phyloP scores from a whole-genome alignment of 2,329 filamentous ascomycete genomes.

The Neonectria coccinea region DNA sequence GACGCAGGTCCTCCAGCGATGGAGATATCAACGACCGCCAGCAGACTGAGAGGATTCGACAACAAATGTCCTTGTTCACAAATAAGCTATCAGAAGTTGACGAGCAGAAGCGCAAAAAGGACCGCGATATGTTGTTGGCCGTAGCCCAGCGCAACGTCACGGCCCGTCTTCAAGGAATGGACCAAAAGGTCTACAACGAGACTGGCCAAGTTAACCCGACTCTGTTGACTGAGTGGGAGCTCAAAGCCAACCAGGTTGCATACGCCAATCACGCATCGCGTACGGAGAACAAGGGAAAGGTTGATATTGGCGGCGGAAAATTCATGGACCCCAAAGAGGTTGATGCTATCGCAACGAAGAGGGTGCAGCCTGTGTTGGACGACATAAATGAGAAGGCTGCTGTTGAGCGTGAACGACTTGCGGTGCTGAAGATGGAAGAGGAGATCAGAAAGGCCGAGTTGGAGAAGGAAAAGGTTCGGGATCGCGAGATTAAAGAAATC shows the following conservation, averaged over 20 bases:
- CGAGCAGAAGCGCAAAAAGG: conserved; percentile 77
- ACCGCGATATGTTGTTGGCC: conserved; percentile 80
- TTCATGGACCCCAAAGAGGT: conserved; percentile 83
- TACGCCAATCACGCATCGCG: conserved; percentile 72
- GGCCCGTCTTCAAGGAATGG: conserved; percentile 81
- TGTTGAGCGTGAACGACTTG: conserved; percentile 74
- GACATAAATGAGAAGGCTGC: conserved; percentile 86
- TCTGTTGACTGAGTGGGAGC: conserved; percentile 81
- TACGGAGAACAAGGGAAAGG: conserved; percentile 65
- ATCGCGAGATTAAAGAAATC: conserved; percentile 65
- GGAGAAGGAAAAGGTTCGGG: conserved; percentile 60
- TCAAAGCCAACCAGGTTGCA: conserved; percentile 77
- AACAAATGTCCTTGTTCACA: conserved; percentile 83
- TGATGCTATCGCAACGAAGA: conserved; percentile 80
- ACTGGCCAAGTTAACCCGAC: conserved; percentile 79
- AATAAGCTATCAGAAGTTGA: conserved; percentile 76
- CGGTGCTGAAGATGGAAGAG: conserved; percentile 72
- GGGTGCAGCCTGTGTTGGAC: conserved; percentile 85
- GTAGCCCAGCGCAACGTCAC: conserved; percentile 89
- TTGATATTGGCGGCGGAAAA: conserved; percentile 83
- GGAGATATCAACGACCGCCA: conserved; percentile 73
- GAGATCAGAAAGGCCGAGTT: conserved; percentile 66
- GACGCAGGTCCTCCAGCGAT: conserved; percentile 76
- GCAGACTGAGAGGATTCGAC: conserved; percentile 77
- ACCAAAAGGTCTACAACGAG: conserved; percentile 81